phyloP scores from a whole-genome alignment of 495 filamentous ascomycete species.

The Hypoxylon rickii region DNA sequence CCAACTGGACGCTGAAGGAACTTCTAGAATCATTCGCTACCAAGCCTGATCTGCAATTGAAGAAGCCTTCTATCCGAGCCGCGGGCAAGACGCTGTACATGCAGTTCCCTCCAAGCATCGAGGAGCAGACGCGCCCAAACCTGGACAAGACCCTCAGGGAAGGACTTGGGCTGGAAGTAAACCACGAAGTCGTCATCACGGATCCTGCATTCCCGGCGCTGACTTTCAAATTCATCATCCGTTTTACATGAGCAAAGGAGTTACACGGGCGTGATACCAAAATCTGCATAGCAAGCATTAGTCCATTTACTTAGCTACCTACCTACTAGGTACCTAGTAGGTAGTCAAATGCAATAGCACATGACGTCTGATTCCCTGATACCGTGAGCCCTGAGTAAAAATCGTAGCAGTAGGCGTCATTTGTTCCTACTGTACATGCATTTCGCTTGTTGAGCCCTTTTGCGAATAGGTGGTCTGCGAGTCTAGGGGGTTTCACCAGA shows the following conservation, averaged over 20 bases:
- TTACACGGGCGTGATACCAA: constrained; percentile 23
- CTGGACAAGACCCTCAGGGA: constrained; percentile 67
- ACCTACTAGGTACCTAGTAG: too few species aligned
- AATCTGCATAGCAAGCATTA: neutral
- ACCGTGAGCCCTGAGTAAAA: too few species aligned
- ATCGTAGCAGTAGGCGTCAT: too few species aligned
- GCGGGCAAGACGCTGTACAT: constrained; percentile 87
- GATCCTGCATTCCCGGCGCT: constrained; percentile 77
- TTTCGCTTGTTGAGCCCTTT: too few species aligned
- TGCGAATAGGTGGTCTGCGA: too few species aligned
- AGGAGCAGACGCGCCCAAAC: constrained; percentile 81
- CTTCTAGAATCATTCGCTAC: constrained; percentile 86
- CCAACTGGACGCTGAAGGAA: constrained; percentile 73
- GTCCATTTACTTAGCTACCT: too few species aligned
- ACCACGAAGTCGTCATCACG: constrained; percentile 70
- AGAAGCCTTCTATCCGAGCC: constrained; percentile 86
- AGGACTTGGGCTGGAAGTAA: constrained; percentile 54
- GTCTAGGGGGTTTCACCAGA: too few species aligned
- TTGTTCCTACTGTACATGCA: too few species aligned
- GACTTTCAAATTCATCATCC: constrained; percentile 71
- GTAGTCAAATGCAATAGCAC: too few species aligned
- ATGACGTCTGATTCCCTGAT: too few species aligned
- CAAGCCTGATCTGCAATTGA: constrained; percentile 81
- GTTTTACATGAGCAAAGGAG: constrained; percentile 41
- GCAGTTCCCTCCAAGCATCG: constrained; percentile 77